phyloP scores from a whole-genome alignment of 805 yeast genomes.

The Cyberlindnera euphorbiae region DNA sequence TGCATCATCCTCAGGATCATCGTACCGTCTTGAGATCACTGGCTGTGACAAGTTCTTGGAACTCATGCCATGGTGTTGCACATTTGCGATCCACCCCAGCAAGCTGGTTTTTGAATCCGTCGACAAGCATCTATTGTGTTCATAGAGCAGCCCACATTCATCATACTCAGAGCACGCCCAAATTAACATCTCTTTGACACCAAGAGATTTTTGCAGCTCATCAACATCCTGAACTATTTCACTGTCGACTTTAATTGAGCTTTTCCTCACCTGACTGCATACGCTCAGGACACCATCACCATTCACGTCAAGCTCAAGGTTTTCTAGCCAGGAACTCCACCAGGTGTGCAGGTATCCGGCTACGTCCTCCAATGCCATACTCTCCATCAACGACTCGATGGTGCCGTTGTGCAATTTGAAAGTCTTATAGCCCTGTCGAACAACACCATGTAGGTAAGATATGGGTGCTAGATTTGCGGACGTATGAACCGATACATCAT shows the following conservation, averaged over 20 bases:
- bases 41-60: slow-evolving; percentile 13
- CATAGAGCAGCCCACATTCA: slow-evolving; percentile 21
- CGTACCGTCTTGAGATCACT: slow-evolving; percentile 21
- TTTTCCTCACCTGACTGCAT: slow-evolving; percentile 21
- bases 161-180: slow-evolving; percentile 13
- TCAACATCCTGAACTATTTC: slow-evolving; percentile 23
- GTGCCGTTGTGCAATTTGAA: slow-evolving; percentile 24
- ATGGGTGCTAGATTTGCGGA: slow-evolving; percentile 23
- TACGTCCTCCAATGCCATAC: slow-evolving; percentile 18
- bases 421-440: slow-evolving; percentile 26
- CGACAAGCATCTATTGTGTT: slow-evolving; percentile 8
- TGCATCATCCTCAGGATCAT: slow-evolving; percentile 17
- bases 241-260: slow-evolving; percentile 12
- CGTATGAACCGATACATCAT: slow-evolving; percentile 9
- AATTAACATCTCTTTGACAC: slow-evolving; percentile 19
- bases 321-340: slow-evolving; percentile 35
- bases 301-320: slow-evolving; percentile 24
- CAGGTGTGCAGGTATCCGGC: slow-evolving; percentile 24
- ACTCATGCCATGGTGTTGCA: slow-evolving; percentile 12
- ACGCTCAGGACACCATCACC: slow-evolving; percentile 33
- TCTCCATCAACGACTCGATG: slow-evolving; percentile 13
- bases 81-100: slow-evolving; percentile 20
- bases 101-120: slow-evolving; percentile 10
- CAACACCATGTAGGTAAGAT: slow-evolving; percentile 21
- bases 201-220: slow-evolving; percentile 3